phyloP scores from a whole-genome alignment of 768 basidiomycete genomes.

The Lactarius vividus region DNA sequence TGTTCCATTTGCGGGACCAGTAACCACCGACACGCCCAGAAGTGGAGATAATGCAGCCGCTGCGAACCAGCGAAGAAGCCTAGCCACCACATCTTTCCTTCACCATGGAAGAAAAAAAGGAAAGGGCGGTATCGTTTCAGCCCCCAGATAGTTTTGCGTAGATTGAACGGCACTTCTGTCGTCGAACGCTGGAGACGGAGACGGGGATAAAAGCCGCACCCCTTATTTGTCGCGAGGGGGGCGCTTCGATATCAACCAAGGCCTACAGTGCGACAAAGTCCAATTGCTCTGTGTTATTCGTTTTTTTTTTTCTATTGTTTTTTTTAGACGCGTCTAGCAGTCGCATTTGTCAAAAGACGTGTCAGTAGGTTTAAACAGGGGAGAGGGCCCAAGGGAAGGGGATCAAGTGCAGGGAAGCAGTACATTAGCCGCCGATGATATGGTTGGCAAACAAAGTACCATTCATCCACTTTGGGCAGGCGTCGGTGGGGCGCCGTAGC shows the following conservation, averaged over 20 bases:
- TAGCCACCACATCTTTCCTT: not conserved
- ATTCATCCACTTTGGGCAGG: not conserved
- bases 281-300: not conserved
- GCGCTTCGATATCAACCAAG: not conserved
- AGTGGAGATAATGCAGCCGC: conserved; percentile 11
- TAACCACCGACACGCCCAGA: conserved; percentile 4
- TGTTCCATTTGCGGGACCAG: conserved; percentile 18
- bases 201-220: conserved; percentile 16
- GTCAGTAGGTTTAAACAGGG: not conserved
- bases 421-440: not conserved
- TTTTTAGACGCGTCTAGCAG: not conserved
- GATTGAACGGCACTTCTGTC: conserved; percentile 8
- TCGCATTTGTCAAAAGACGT: not conserved
- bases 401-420: not conserved
- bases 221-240: not conserved
- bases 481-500: not conserved
- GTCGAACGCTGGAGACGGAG: not conserved
- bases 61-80: not conserved
- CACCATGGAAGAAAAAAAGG: not conserved
- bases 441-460: not conserved
- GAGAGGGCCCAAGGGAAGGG: not conserved
- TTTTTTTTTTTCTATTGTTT: not conserved
- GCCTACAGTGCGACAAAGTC: not conserved
- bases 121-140: not conserved
- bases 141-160: conserved; percentile 2